These are phyloP conservation scores for Cordia subcordata DNA, from an alignment of 257 asterid species.

Conservation along the genomic window DNA sequence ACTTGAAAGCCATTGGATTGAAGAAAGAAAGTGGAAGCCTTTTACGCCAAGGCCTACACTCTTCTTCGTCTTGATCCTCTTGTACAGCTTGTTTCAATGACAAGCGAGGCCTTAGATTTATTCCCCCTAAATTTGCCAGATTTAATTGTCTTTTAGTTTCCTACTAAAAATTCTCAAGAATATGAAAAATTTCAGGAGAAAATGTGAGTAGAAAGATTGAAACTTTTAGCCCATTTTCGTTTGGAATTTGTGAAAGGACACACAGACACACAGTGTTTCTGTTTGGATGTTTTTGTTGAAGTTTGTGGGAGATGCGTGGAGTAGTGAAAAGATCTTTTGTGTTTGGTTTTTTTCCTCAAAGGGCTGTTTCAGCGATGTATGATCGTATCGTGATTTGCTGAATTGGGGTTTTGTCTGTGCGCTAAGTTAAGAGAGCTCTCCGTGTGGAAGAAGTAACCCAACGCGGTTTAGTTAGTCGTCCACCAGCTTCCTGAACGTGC, in stretches of 20 bases:
- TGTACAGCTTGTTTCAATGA: slow-evolving; percentile 6
- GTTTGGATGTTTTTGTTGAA: neutral
- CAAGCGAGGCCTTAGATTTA: slow-evolving; percentile 12
- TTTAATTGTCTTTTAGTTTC: neutral
- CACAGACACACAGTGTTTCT: neutral
- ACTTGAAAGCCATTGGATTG: slow-evolving; percentile 10
- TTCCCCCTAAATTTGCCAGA: slow-evolving; percentile 8
- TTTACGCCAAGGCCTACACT: slow-evolving; percentile 7
- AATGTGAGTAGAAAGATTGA: neutral
- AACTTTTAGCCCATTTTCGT: neutral
- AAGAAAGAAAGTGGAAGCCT: neutral
- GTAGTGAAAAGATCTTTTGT: too few relatives aligned
- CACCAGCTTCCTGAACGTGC: too few relatives aligned
- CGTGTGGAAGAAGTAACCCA: too few relatives aligned
- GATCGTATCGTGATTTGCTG: too few relatives aligned
- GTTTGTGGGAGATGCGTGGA: neutral
- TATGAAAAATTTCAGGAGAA: neutral
- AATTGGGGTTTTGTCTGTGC: too few relatives aligned
- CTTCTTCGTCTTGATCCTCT: slow-evolving; percentile 3
- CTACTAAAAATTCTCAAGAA: neutral
- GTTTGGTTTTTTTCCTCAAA: too few relatives aligned
- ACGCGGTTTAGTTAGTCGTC: too few relatives aligned
- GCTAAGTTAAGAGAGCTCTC: too few relatives aligned
- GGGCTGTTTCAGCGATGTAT: too few relatives aligned
- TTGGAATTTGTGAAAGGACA: too few relatives aligned